Evolutionary conservation across 2,329 filamentous ascomycete genomes (phyloP).

Genomic region (Grosmannia huntii): DNA sequence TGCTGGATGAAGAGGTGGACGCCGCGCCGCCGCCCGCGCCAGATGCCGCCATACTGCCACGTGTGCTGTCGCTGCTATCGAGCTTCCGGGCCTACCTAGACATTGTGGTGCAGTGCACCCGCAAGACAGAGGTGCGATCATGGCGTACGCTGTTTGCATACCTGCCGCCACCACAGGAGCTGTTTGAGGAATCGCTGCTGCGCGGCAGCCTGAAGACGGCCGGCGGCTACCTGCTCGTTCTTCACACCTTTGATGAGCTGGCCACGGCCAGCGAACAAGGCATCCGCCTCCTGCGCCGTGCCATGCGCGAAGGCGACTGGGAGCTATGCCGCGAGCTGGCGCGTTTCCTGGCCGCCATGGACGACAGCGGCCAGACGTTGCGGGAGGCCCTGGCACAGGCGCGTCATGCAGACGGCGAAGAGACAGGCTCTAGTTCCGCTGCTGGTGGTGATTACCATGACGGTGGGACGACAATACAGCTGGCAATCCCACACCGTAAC

Average conservation of each 20-base stretch:
- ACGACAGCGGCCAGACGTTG: conserved; percentile 72
- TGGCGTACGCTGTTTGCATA: conserved; percentile 92
- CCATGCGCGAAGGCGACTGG: conserved; percentile 81
- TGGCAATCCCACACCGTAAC: conserved; percentile 17
- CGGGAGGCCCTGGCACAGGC: conserved; percentile 56
- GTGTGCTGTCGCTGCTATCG: conserved; percentile 51
- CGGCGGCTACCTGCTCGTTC: conserved; percentile 86
- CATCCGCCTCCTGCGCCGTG: conserved; percentile 66
- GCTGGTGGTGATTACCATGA: neutral
- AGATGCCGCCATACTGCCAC: conserved; percentile 50
- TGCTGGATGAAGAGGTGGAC: conserved; percentile 84
- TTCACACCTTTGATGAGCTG: conserved; percentile 70
- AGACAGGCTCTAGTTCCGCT: conserved; percentile 9
- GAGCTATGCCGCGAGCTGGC: conserved; percentile 91
- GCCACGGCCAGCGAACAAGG: conserved; percentile 61
- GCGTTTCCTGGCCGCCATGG: conserved; percentile 85
- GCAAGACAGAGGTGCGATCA: conserved; percentile 89
- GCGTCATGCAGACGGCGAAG: neutral
- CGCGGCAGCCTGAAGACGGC: conserved; percentile 85
- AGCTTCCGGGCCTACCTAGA: conserved; percentile 81
- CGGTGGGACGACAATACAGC: conserved; percentile 10
- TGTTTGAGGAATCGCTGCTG: conserved; percentile 86
- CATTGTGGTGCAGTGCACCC: conserved; percentile 90
- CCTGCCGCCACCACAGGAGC: conserved; percentile 74
- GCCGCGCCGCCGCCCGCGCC: conserved; percentile 46